A percentile compares a stretch with the other conserved stretches of the same genome.
These are phyloP conservation scores for Mycena sanguinolenta DNA, from an alignment of 768 basidiomycete species.

Conservation along the genomic window DNA sequence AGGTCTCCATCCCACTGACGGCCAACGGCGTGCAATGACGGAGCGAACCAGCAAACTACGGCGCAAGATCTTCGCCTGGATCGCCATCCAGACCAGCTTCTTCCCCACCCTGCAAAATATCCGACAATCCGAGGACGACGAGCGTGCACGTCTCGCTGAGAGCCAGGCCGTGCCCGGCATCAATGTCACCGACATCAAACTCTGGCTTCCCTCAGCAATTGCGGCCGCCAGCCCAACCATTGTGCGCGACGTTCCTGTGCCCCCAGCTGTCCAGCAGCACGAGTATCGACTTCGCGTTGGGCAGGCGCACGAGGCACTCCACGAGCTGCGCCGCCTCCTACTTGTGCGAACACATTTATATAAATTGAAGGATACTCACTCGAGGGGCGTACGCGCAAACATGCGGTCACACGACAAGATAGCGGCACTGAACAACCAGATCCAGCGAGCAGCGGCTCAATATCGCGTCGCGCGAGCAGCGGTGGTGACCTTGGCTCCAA, in stretches of 20 bases:
- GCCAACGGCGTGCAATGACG: no score
- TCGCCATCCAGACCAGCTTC: no score
- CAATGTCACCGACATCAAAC: no score
- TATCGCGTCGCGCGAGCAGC: constrained; percentile 39
- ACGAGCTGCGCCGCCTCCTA: constrained; percentile 37
- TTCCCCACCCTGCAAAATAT: constrained; percentile 27
- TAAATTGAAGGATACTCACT: constrained; percentile 38
- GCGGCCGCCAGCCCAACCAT: no score
- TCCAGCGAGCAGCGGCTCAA: constrained; percentile 29
- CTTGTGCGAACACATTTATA: constrained; percentile 39
- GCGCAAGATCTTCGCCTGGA: no score
- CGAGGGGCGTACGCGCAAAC: constrained; percentile 41
- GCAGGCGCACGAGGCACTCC: constrained; percentile 45
- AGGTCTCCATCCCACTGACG: no score
- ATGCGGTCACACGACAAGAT: constrained; percentile 39
- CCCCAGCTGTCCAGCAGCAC: constrained; percentile 1
- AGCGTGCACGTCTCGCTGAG: neutral
- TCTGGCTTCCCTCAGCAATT: no score
- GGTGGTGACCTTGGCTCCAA: constrained; percentile 10
- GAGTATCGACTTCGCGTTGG: constrained; percentile 42
- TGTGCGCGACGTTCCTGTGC: no score
- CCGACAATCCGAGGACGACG: constrained; percentile 47
- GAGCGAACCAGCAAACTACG: no score
- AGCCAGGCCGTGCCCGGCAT: no score
- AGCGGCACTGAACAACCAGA: constrained; percentile 28